Evolutionary conservation across 2,329 filamentous ascomycete genomes (phyloP).

Genomic region (Parasarocladium wereldwijsianum): DNA sequence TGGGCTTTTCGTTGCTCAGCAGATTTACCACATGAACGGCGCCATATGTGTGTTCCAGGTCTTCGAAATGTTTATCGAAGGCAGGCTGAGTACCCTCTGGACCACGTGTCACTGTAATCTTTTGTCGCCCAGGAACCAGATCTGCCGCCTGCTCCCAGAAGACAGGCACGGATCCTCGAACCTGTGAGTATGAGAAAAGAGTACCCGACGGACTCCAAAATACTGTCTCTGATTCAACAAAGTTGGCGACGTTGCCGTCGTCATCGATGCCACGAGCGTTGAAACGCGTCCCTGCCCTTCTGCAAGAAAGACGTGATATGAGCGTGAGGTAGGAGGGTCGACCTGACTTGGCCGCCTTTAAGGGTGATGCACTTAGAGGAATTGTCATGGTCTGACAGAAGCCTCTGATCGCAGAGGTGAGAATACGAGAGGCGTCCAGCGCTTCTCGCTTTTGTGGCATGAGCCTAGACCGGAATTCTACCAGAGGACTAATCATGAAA

Average conservation of each 20-base stretch:
- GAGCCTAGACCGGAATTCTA: slow-evolving; percentile 75
- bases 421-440: slow-evolving; percentile 73
- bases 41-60: slow-evolving; percentile 75
- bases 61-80: slow-evolving; percentile 88
- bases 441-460: slow-evolving; percentile 58
- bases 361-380: slow-evolving; percentile 58
- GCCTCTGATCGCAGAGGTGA: slow-evolving; percentile 88
- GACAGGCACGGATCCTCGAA: slow-evolving; percentile 82
- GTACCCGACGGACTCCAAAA: slow-evolving; percentile 69
- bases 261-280: slow-evolving; percentile 97
- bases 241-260: slow-evolving; percentile 94
- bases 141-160: slow-evolving; percentile 95
- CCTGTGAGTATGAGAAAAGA: slow-evolving; percentile 86
- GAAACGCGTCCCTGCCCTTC: slow-evolving; percentile 84
- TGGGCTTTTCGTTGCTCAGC: slow-evolving; percentile 76
- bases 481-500: slow-evolving; percentile 89
- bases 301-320: slow-evolving; percentile 82
- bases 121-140: slow-evolving; percentile 81
- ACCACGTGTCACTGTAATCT: slow-evolving; percentile 81
- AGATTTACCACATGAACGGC: slow-evolving; percentile 88
- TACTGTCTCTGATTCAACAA: slow-evolving; percentile 93
- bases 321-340: slow-evolving; percentile 74
- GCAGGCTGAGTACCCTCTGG: slow-evolving; percentile 83
- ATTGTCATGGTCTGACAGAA: slow-evolving; percentile 82
- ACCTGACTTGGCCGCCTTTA: slow-evolving; percentile 50